These are phyloP conservation scores for Arthrinium phaeospermum DNA, from an alignment of 2,329 filamentous ascomycete species.

Conservation along the genomic window DNA sequence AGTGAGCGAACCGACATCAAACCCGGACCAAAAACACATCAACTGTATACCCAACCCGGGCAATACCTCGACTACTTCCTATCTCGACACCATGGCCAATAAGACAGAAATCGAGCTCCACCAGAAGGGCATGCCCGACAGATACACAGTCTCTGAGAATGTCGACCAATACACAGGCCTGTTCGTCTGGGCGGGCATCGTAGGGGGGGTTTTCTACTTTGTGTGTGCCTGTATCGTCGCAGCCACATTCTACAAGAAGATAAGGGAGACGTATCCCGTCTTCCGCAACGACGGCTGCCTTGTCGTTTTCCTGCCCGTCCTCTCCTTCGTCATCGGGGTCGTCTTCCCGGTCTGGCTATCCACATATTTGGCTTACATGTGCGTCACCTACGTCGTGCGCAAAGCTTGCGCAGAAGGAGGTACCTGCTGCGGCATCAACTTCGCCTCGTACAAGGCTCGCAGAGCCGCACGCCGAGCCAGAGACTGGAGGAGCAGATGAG, in stretches of 20 bases:
- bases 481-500: neutral
- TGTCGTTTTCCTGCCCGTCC: neutral
- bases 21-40: neutral
- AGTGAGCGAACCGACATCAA: too few species aligned
- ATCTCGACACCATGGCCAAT: neutral
- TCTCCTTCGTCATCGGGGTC: neutral
- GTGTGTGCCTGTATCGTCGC: accelerated
- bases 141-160: neutral
- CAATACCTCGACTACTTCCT: too few species aligned
- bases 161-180: too few species aligned
- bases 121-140: too few species aligned
- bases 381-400: neutral
- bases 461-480: neutral
- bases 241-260: accelerated
- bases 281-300: neutral
- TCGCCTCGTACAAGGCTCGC: neutral
- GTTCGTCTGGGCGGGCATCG: neutral
- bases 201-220: neutral
- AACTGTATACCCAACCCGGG: too few species aligned
- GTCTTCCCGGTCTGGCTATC: neutral
- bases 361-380: accelerated
- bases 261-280: neutral
- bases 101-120: neutral
- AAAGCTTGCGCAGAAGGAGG: neutral
- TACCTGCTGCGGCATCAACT: neutral